Evolutionary conservation across 1,284 basidiomycete species (phyloP).

Genomic region (Moniliella sp.): DNA sequence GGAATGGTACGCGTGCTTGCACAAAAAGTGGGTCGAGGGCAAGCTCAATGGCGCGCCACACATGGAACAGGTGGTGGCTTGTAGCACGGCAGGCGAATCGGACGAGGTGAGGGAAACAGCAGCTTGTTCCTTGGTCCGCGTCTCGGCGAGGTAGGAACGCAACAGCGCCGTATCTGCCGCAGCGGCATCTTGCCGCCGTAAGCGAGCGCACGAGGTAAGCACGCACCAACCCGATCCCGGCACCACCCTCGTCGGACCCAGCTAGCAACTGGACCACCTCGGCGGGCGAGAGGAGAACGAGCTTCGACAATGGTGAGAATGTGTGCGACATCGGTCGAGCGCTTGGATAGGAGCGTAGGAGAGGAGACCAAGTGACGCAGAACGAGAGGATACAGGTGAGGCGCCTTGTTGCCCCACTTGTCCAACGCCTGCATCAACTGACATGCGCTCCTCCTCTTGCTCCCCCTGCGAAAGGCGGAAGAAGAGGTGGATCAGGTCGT

Average conservation of each 20-base stretch:
- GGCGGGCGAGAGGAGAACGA: slow-evolving; percentile 58
- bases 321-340: slow-evolving; percentile 45
- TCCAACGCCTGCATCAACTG: slow-evolving; percentile 54
- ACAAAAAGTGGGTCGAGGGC: slow-evolving; percentile 90
- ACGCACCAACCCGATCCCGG: slow-evolving; percentile 70
- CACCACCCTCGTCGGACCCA: slow-evolving; percentile 50
- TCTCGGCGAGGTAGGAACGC: slow-evolving; percentile 64
- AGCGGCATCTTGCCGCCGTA: not conserved
- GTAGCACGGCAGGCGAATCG: slow-evolving; percentile 62
- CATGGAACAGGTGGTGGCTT: slow-evolving; percentile 68
- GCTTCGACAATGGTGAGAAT: slow-evolving; percentile 53
- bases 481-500: slow-evolving; percentile 76
- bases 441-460: slow-evolving; percentile 17
- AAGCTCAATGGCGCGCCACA: slow-evolving; percentile 73
- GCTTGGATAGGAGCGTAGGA: slow-evolving; percentile 44
- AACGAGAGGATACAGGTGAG: slow-evolving; percentile 66
- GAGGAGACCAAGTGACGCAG: slow-evolving; percentile 62
- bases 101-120: slow-evolving; percentile 58
- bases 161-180: slow-evolving; percentile 60
- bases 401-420: slow-evolving; percentile 50
- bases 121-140: slow-evolving; percentile 55
- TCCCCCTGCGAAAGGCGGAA: too few relatives aligned
- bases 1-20: slow-evolving; percentile 86
- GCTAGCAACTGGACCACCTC: slow-evolving; percentile 70
- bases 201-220: slow-evolving; percentile 65